phyloP scores from a whole-genome alignment of 495 filamentous ascomycete species.

The Penicillium robsamsonii region DNA sequence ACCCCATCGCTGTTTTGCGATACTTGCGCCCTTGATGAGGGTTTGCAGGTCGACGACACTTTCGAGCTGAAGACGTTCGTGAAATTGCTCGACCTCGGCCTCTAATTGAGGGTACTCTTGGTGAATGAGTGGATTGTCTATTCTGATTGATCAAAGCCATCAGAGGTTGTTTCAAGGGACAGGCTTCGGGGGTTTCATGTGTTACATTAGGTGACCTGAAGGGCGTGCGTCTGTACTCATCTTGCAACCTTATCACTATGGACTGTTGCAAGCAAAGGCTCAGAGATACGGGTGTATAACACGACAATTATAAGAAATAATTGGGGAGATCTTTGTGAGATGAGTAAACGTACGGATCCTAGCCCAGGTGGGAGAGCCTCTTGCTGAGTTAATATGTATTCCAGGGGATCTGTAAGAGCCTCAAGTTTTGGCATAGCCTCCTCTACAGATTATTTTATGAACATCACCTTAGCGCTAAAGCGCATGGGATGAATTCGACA shows the following conservation, averaged over 20 bases:
- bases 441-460: neutral
- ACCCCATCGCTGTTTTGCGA: constrained; percentile 6
- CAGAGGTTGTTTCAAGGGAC: neutral
- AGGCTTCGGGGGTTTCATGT: neutral
- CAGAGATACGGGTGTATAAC: neutral
- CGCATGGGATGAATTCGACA: neutral
- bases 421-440: neutral
- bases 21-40: constrained; percentile 17
- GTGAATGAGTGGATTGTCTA: neutral
- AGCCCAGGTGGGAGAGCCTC: neutral
- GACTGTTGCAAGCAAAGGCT: no score
- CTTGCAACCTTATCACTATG: neutral
- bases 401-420: neutral
- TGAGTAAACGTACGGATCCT: neutral
- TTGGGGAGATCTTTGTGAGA: neutral
- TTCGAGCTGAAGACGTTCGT: constrained; percentile 1
- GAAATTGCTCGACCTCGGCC: constrained; percentile 13
- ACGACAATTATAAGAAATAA: neutral
- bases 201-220: neutral
- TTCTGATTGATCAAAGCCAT: neutral
- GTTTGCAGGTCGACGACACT: constrained; percentile 12
- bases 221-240: neutral
- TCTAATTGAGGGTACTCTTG: neutral
- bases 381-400: neutral
- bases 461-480: neutral